Conservation (phyloP, 345 rosid species). For the Pistacia integerrima region DNA sequence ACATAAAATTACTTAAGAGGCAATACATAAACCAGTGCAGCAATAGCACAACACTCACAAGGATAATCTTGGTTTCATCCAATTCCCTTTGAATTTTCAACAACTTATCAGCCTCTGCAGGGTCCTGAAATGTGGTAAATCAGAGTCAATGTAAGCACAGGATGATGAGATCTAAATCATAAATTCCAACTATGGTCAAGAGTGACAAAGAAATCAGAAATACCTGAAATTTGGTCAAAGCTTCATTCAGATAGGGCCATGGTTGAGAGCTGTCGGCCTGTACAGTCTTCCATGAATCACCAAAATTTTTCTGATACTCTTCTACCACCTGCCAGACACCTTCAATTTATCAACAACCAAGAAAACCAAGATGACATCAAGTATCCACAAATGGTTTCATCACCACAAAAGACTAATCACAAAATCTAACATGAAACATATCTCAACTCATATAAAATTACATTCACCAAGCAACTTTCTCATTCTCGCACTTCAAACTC, state of each 20-base stretch:
- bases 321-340: constrained; percentile 63
- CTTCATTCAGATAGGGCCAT: constrained; percentile 86
- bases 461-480: background rate
- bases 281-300: constrained; percentile 79
- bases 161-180: background rate
- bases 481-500: background rate
- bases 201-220: constrained; percentile 13
- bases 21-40: background rate
- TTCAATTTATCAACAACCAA: background rate
- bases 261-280: constrained; percentile 61
- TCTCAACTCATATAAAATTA: background rate
- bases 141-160: background rate
- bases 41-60: constrained; percentile 51
- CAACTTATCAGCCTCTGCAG: constrained; percentile 96
- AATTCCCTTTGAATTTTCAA: constrained; percentile 96
- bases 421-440: background rate
- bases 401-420: background rate
- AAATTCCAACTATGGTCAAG: background rate
- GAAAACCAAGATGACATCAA: background rate
- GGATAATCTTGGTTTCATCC: constrained; percentile 98
- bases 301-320: constrained; percentile 90
- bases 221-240: constrained; percentile 85
- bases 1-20: background rate
- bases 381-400: background rate
- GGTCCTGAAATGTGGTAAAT: constrained; percentile 63